Base-by-base conservation (phyloP, 495 filamentous ascomycete species). In the Aspergillus kassunensis region DNA sequence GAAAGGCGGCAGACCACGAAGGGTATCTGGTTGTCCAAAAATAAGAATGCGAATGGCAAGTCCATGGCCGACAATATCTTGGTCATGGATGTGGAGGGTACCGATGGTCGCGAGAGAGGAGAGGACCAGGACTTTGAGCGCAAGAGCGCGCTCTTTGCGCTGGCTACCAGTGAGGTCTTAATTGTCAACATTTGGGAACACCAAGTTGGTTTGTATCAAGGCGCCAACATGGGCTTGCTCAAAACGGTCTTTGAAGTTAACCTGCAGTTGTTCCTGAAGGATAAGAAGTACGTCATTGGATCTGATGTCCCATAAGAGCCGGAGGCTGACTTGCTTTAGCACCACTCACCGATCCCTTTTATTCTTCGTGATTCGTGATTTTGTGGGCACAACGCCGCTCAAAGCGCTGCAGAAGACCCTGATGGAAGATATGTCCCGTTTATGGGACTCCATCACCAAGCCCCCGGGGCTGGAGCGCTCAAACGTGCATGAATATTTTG, bases 181-280 rank as follows among this genome's bases (percentile, higher is more conserved):
- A 95, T 98, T 65, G 88, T 98, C 64, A 98, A 98, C 61, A 91
- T 98, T 54, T 98, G 93, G 93, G 93, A 98, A 71, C 91, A 96
- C 69, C 93, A 98, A 69, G 93, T 98, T 43, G 93, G 93, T 18
- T 69, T 98, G 62, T 98, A 98, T 63, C 93, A 98, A 71, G 93
- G 93, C 45, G 93, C 93, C 52, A 98, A 98, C 68, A 98, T 98
- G 93, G 93, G 93, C 2, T 66, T 98, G 54, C 69, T 98, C 53
- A 98, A 98, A 76, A 97, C 95, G 10, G 93, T 98, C 6, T 98
- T 98, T 62, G 93, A 98, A 72, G 93, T 98, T 62, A 97, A 98
- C 66, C 64, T 98, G 61, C 93, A 97, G 69, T 73, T 98, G 19
- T 98, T 98, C 65, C 67, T 97, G 41, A 98, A 96, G 72, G 90